A percentile compares a stretch with the other conserved stretches of the same genome.
These are phyloP conservation scores for Carnegiea gigantea DNA, from an alignment of 179 eudicot genomes.

Conservation along the genomic window DNA sequence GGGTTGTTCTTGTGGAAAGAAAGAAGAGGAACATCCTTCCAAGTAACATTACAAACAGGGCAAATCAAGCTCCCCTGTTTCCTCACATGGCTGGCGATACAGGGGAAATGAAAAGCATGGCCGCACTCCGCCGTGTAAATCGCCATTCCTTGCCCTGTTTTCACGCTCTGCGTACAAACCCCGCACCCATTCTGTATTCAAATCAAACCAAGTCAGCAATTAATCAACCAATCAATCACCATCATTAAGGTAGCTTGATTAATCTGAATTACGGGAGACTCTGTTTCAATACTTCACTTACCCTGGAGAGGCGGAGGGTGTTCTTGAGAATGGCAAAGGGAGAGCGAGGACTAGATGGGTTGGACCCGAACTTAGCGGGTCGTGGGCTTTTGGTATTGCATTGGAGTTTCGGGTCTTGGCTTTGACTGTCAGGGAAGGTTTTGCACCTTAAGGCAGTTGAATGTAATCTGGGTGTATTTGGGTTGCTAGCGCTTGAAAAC, in stretches of 20 bases:
- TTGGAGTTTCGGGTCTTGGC: constrained; percentile 33
- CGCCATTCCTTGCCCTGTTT: constrained; percentile 67
- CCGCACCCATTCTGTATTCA: constrained; percentile 69
- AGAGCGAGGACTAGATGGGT: constrained; percentile 70
- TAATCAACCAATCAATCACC: not conserved
- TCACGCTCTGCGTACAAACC: constrained; percentile 65
- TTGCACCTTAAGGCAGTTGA: constrained; percentile 31
- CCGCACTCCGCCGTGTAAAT: constrained; percentile 86
- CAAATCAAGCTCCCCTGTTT: constrained; percentile 48
- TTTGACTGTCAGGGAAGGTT: constrained; percentile 17
- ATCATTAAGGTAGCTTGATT: not conserved
- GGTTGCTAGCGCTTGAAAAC: constrained; percentile 49
- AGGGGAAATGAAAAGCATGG: constrained; percentile 79
- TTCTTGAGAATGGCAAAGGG: constrained; percentile 74
- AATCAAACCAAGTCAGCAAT: not conserved
- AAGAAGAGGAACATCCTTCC: constrained; percentile 71
- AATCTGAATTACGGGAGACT: not conserved
- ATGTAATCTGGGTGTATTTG: constrained; percentile 57
- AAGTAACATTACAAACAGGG: constrained; percentile 65
- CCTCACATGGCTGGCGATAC: constrained; percentile 65
- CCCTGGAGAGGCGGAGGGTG: constrained; percentile 64
- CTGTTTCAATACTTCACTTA: constrained; percentile 18
- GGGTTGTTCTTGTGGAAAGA: constrained; percentile 32
- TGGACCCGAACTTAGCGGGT: constrained; percentile 17
- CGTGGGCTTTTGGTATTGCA: constrained; percentile 31